Percentiles rank a stretch among this genome's conserved stretches.
phyloP scores from a whole-genome alignment of 116 monocot species.

The Cymodocea nodosa region DNA sequence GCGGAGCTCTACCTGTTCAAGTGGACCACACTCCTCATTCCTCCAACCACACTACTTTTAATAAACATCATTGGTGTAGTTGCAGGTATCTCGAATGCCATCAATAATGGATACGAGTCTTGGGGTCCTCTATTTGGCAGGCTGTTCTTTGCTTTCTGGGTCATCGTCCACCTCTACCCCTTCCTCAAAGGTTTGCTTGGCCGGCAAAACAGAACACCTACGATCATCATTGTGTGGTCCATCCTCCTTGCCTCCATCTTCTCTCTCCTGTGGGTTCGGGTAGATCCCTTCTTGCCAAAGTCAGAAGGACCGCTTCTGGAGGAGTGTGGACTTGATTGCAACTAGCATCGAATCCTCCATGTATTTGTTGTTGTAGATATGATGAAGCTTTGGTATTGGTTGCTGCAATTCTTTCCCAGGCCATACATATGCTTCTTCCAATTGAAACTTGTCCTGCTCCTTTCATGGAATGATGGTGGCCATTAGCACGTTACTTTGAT shows the following conservation, averaged over 20 bases:
- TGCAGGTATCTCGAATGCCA: conserved; percentile 66
- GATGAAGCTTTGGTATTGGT: conserved; percentile 1
- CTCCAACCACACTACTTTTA: conserved; percentile 61
- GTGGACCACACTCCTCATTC: conserved; percentile 77
- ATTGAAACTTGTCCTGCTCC: neutral
- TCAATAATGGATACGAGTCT: conserved; percentile 78
- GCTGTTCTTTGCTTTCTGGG: conserved; percentile 84
- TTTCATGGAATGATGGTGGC: neutral
- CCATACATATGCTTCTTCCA: neutral
- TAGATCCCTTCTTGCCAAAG: conserved; percentile 50
- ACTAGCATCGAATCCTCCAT: conserved; percentile 6
- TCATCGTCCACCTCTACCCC: conserved; percentile 79
- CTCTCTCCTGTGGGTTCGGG: conserved; percentile 65
- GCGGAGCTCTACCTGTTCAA: conserved; percentile 69
- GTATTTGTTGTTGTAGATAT: conserved; percentile 16
- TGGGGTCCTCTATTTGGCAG: conserved; percentile 80
- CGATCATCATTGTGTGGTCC: conserved; percentile 80
- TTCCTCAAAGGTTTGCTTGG: conserved; percentile 87
- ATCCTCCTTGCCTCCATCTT: conserved; percentile 80
- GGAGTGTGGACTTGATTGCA: conserved; percentile 54
- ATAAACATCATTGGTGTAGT: conserved; percentile 69
- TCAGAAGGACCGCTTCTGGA: conserved; percentile 44
- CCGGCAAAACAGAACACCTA: conserved; percentile 67
- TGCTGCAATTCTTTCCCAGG: conserved; percentile 5
- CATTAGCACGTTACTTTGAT: neutral